Percentiles rank a stretch among this genome's conserved stretches.
These are phyloP conservation scores for Exophiala lecanii-corni DNA, from an alignment of 2,329 filamentous ascomycete genomes.

Conservation along the genomic window DNA sequence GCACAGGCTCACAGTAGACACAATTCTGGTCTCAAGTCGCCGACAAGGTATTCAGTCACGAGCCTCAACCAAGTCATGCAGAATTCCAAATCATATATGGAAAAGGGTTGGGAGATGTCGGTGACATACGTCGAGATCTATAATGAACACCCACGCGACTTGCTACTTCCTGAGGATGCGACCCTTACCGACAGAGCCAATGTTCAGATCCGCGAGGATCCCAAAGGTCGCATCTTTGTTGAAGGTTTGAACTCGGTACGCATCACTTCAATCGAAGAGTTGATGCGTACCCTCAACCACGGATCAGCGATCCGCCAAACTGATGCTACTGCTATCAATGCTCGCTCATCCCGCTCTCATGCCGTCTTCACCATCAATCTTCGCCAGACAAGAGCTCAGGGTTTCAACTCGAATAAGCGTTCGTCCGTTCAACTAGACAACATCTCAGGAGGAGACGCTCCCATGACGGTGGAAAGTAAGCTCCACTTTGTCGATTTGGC, in stretches of 20 bases:
- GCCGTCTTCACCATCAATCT: slow-evolving; percentile 95
- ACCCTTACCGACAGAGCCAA: slow-evolving; percentile 65
- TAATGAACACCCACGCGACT: slow-evolving; percentile 90
- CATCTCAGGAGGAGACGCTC: slow-evolving; percentile 61
- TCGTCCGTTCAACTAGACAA: slow-evolving; percentile 81
- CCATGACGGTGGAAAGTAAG: slow-evolving; percentile 91
- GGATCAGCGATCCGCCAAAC: slow-evolving; percentile 94
- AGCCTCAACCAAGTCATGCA: slow-evolving; percentile 40
- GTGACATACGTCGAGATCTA: slow-evolving; percentile 97
- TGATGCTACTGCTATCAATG: slow-evolving; percentile 94
- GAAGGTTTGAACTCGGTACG: slow-evolving; percentile 84
- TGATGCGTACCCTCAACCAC: slow-evolving; percentile 83
- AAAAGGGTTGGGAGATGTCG: slow-evolving; percentile 84
- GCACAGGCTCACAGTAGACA: slow-evolving; percentile 51
- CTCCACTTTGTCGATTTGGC: slow-evolving; percentile 97
- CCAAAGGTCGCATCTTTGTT: slow-evolving; percentile 88
- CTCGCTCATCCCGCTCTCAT: slow-evolving; percentile 94
- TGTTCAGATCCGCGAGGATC: slow-evolving; percentile 91
- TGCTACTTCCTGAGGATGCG: slow-evolving; percentile 72
- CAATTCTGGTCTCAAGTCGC: slow-evolving; percentile 72
- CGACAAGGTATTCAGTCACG: slow-evolving; percentile 68
- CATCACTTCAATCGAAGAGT: slow-evolving; percentile 86
- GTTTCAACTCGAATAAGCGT: slow-evolving; percentile 71
- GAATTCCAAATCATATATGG: slow-evolving; percentile 43
- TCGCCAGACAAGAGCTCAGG: slow-evolving; percentile 59